A percentile compares a stretch with the other conserved stretches of the same genome.
These are phyloP conservation scores for Athelia psychrophila DNA, from an alignment of 1,284 basidiomycete species.

Conservation along the genomic window DNA sequence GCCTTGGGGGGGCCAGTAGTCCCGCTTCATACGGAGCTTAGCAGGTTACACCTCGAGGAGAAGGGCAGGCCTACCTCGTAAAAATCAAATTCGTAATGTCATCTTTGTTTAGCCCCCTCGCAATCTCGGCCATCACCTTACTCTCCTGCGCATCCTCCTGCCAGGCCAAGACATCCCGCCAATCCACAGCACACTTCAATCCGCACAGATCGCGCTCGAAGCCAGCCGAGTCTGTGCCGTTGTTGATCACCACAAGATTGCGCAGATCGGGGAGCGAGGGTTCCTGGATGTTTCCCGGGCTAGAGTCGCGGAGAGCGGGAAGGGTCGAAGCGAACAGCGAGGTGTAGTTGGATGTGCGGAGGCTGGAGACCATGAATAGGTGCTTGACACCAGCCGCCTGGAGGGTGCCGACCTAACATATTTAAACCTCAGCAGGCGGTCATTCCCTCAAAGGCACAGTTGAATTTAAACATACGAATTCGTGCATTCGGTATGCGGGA, in stretches of 20 bases:
- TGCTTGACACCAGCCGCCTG: constrained; percentile 67
- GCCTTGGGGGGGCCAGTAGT: constrained; percentile 80
- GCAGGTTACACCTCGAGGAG: too few species aligned
- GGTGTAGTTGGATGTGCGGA: constrained; percentile 64
- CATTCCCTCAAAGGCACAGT: neutral
- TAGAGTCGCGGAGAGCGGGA: constrained; percentile 49
- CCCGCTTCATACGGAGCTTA: constrained; percentile 43
- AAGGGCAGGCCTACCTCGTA: constrained; percentile 62
- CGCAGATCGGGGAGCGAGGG: constrained; percentile 59
- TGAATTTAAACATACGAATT: constrained; percentile 54
- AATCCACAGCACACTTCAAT: constrained; percentile 56
- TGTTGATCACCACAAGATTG: constrained; percentile 69
- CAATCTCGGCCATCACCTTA: constrained; percentile 37
- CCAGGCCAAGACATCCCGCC: constrained; percentile 67
- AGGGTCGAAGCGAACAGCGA: constrained; percentile 55
- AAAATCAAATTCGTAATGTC: constrained; percentile 83
- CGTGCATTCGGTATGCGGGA: constrained; percentile 73
- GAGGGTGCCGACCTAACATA: constrained; percentile 64
- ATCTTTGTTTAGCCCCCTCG: constrained; percentile 44
- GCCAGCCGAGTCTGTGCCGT: constrained; percentile 26
- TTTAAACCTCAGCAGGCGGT: neutral
- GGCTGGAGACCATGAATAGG: constrained; percentile 69
- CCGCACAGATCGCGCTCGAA: constrained; percentile 29
- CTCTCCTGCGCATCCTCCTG: constrained; percentile 44
- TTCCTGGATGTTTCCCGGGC: constrained; percentile 59